Evolutionary conservation across 2,329 filamentous ascomycete genomes (phyloP), one percentile per base, ranked within the genome.

Genomic region (Fusarium sp.): DNA sequence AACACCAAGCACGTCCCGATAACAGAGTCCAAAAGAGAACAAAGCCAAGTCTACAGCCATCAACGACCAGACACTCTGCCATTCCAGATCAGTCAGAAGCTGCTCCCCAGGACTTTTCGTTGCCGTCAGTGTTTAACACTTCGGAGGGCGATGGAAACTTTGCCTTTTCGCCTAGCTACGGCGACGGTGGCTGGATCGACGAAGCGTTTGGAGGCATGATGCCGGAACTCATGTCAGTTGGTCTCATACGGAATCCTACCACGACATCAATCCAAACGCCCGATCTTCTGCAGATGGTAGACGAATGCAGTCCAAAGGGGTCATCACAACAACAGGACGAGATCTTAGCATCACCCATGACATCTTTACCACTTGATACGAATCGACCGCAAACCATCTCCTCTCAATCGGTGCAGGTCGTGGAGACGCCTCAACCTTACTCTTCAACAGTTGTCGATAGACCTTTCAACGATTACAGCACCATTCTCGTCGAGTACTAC

Each of bases 121-220:
- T 20, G 5, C 17, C 48, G 4, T 14, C 22, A 4, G 3, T 9
- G 3, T 26, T 20, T 36, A 3, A 5, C 9, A 0, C 18, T 36
- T 0, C 17, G 2, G 13, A 6, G 0, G 3, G 3, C 0, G n/a
- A 22, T 0, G n/a, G 0, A 8, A 22, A 8, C 5, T 11, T 20
- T 22, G 18, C 5, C 5, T 5, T 35, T 35, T 51, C 48, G 9
- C 30, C 50, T 0, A 22, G 13, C 32, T 18, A 22, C 13, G 32
- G 17, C 3, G 50, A 5, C 1, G 1, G 36, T 22, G 18, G 10
- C 13, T 53, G 50, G 35, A 28, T 38, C 5, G 51, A 55, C 4
- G 24, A n/a, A 55, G 35, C 9, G 5, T 55, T 55, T 28, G 35
- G 24, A 9, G 18, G 17, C 3, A 28, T 55, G 0, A 13, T 55